phyloP scores from a whole-genome alignment of 2,329 filamentous ascomycete genomes.

The Blastomyces parvus region DNA sequence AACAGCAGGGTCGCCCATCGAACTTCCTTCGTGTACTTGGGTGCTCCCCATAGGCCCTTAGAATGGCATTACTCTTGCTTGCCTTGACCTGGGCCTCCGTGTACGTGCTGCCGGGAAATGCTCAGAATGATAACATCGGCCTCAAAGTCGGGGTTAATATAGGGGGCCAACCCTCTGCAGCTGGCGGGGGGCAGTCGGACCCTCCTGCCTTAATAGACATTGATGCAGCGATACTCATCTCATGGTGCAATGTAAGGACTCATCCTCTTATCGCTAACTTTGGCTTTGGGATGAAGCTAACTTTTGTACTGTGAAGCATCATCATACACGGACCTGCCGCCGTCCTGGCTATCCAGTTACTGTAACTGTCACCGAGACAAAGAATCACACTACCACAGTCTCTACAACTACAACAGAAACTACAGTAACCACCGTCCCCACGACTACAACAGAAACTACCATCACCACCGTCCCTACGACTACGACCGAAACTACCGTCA shows the following conservation, averaged over 20 bases:
- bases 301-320: not conserved
- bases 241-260: slow-evolving; percentile 6
- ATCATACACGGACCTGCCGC: not conserved
- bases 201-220: not conserved
- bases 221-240: not conserved
- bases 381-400: slow-evolving; percentile 13
- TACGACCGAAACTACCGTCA: slow-evolving; percentile 7
- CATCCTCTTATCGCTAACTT: not conserved
- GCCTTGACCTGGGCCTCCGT: not conserved
- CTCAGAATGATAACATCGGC: not conserved
- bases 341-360: slow-evolving; percentile 10
- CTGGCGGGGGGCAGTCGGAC: not conserved
- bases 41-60: not conserved
- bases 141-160: not conserved
- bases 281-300: not conserved
- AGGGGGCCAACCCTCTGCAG: not conserved
- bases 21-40: not conserved
- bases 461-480: slow-evolving; percentile 14
- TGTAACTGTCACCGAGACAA: slow-evolving; percentile 15
- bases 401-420: slow-evolving; percentile 15
- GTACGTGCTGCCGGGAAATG: not conserved
- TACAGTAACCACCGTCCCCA: slow-evolving; percentile 13
- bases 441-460: slow-evolving; percentile 1
- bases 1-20: not conserved
- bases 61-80: not conserved